phyloP scores from a whole-genome alignment of 2,329 filamentous ascomycete genomes.

The Aspergillus quadricinctus region DNA sequence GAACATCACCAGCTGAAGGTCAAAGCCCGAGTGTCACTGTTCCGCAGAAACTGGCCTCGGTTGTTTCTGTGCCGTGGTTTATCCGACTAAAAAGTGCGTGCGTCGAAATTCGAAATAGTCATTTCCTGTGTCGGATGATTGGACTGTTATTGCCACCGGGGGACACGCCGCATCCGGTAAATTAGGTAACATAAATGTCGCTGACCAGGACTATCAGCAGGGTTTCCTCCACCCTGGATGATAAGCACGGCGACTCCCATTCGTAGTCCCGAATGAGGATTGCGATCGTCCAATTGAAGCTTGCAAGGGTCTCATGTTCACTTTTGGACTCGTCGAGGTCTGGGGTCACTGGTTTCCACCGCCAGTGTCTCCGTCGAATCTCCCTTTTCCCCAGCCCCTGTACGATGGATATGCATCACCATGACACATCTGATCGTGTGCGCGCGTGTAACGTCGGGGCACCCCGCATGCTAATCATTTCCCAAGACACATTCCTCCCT shows the following conservation, averaged over 20 bases:
- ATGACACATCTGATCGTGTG: not conserved
- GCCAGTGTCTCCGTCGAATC: not conserved
- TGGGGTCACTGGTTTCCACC: not conserved
- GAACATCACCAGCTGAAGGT: not conserved
- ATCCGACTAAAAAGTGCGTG: not conserved
- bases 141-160: not conserved
- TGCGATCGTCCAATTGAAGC: not conserved
- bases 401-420: conserved; percentile 1
- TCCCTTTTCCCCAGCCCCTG: conserved; percentile 1
- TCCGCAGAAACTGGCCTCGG: not conserved
- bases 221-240: conserved; percentile 4
- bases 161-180: not conserved
- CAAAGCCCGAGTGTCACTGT: not conserved
- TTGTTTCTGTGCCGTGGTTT: not conserved
- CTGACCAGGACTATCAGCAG: not conserved
- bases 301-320: not conserved
- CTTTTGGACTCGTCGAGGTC: not conserved
- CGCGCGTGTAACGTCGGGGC: conserved; percentile 7
- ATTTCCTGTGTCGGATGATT: not conserved
- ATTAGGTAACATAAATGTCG: conserved; percentile 20
- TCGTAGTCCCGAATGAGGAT: conserved; percentile 6
- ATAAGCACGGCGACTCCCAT: conserved; percentile 16
- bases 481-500: not conserved
- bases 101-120: not conserved
- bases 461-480: conserved; percentile 7